A percentile compares a stretch with the other conserved stretches of the same genome.
Conservation (phyloP, 164 flowering plant genomes). For the Berberis thunbergii region DNA sequence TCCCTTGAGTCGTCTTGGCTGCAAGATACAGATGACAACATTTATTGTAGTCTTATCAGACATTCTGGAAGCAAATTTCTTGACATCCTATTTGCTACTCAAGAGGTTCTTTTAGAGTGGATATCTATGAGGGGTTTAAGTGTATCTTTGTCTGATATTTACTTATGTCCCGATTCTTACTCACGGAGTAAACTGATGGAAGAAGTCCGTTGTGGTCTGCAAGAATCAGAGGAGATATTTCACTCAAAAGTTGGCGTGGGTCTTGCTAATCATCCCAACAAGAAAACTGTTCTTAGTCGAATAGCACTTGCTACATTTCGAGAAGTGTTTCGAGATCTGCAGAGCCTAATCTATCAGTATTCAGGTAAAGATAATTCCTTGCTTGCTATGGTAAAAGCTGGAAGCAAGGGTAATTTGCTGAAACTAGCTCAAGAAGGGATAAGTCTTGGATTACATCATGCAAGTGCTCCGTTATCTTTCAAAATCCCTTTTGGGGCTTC, state of each 20-base stretch:
- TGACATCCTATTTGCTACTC: slow-evolving; percentile 46
- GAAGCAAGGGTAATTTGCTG: slow-evolving; percentile 77
- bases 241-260: slow-evolving; percentile 42
- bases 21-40: slow-evolving; percentile 38
- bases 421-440: slow-evolving; percentile 70
- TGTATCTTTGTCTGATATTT: slow-evolving; percentile 71
- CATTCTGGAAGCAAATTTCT: slow-evolving; percentile 27
- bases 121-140: slow-evolving; percentile 65
- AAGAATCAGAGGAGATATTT: slow-evolving; percentile 51
- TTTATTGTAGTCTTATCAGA: slow-evolving; percentile 38
- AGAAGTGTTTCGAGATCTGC: slow-evolving; percentile 50
- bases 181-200: slow-evolving; percentile 50
- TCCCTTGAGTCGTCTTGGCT: slow-evolving; percentile 57
- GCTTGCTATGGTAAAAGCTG: slow-evolving; percentile 68
- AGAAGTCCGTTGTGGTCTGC: slow-evolving; percentile 55
- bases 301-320: slow-evolving; percentile 46
- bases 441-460: slow-evolving; percentile 76
- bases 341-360: slow-evolving; percentile 40
- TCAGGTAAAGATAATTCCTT: slow-evolving; percentile 51
- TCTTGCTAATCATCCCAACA: slow-evolving; percentile 24
- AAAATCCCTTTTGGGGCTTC: slow-evolving; percentile 51
- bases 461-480: slow-evolving; percentile 54
- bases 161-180: slow-evolving; percentile 37
- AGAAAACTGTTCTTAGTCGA: slow-evolving; percentile 43
- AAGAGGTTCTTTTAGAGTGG: slow-evolving; percentile 83